These are phyloP conservation scores for Skeletonema tropicum DNA, from an alignment of 108 stramenopile species.

Conservation along the genomic window DNA sequence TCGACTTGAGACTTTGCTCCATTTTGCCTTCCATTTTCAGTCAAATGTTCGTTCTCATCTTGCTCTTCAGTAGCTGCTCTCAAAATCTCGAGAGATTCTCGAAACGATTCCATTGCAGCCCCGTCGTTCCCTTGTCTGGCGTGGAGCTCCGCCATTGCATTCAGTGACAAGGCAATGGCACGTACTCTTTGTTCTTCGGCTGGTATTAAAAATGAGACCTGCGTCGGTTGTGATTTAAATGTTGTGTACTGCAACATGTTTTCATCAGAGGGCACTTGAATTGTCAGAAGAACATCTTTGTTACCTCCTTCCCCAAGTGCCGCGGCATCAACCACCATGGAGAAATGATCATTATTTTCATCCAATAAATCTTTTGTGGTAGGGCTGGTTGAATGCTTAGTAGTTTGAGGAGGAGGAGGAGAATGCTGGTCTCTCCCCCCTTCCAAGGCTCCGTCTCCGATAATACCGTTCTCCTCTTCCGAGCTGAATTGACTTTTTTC, in stretches of 20 bases:
- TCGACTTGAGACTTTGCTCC: constrained; percentile 10
- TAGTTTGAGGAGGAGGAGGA: neutral
- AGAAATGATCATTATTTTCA: neutral
- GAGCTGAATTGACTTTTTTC: constrained; percentile 8
- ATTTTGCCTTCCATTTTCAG: constrained; percentile 10
- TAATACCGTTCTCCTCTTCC: neutral
- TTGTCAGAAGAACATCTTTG: no score
- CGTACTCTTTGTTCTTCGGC: constrained; percentile 39
- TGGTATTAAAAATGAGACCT: constrained; percentile 14
- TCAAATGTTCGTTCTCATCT: constrained; percentile 35
- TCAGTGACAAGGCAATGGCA: constrained; percentile 32
- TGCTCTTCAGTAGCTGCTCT: constrained; percentile 51
- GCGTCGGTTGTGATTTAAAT: neutral
- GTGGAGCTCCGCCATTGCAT: constrained; percentile 28
- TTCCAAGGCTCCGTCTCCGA: neutral
- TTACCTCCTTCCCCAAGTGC: neutral
- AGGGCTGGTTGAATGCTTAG: neutral
- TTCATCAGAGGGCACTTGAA: no score
- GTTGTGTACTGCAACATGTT: no score
- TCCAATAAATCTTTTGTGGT: neutral
- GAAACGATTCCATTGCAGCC: constrained; percentile 35
- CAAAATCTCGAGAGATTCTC: constrained; percentile 42
- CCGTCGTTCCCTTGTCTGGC: constrained; percentile 28
- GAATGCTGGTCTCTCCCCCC: neutral
- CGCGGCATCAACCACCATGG: neutral